Conservation (phyloP, 169 alveolate genomes). For the Cryptosporidium baileyi region DNA sequence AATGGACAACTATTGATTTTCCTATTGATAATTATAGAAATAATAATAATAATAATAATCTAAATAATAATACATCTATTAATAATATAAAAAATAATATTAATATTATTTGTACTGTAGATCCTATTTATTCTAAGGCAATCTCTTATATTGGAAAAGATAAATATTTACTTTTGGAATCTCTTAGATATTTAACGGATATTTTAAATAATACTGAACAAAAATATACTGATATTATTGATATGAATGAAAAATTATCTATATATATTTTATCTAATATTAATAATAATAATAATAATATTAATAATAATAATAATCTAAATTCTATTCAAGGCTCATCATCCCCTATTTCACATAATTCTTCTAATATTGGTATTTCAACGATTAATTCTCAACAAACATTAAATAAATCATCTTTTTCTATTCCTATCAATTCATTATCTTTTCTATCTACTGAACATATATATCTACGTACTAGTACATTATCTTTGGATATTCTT, state of each 20-base stretch:
- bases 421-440: not conserved
- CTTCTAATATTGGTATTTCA: not conserved
- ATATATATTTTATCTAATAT: not conserved
- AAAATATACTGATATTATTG: slow-evolving; percentile 18
- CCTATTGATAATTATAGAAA: not conserved
- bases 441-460: slow-evolving; percentile 44
- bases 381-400: not conserved
- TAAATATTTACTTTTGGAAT: slow-evolving; percentile 21
- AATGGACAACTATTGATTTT: slow-evolving; percentile 57
- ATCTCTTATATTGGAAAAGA: slow-evolving; percentile 61
- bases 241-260: slow-evolving; percentile 19
- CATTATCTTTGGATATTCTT: slow-evolving; percentile 40
- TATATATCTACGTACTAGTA: slow-evolving; percentile 41
- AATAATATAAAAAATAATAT: not conserved
- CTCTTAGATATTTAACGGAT: slow-evolving; percentile 51
- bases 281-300: not conserved
- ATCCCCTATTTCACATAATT: not conserved
- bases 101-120: slow-evolving; percentile 18
- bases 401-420: not conserved
- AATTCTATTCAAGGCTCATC: not conserved
- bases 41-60: not conserved
- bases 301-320: not conserved
- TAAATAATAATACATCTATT: not conserved
- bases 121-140: slow-evolving; percentile 62
- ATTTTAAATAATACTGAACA: slow-evolving; percentile 52